Base-by-base conservation (phyloP, 768 basidiomycete species). In the Kwoniella sp. region DNA sequence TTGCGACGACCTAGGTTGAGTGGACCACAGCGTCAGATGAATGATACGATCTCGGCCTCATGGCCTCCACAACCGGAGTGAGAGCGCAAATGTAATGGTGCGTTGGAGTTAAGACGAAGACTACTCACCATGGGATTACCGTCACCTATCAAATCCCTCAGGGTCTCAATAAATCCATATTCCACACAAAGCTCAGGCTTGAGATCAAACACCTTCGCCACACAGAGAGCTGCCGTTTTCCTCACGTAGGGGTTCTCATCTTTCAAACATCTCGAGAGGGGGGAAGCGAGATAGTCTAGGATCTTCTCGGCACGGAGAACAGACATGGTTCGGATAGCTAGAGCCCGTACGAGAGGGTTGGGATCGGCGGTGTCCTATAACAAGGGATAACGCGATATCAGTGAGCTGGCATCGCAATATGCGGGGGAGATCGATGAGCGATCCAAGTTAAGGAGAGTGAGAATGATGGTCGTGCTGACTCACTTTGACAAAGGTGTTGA, bases 211-310 rank as follows among this genome's bases (percentile, higher is more conserved):
- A 97, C 83, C 79, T 99, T 99, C 62, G 94, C 94, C 22, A 99
- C 95, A 63, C 95, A 96, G 9, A 99, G 82, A 9, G 93, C 94
- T 1, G 94, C 96, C 6, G 95, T 98, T 84, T 98, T 99, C 71
- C 95, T 88, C 29, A 98, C 96, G 79, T 99, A 99, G 0, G 96
- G 95, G 72, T 96, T 96, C 71, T 97, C 94, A 81, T 98, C 96
- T 47, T 87, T 86, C 26, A 98, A 83, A 71, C 90, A 91, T 73
- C 92, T 91, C 70, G 92, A 90, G 2, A 99, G 83, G 0, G 96
- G 95, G 78, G 93, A 90, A 72, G 89, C 92, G n/a, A 99, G 86
- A 81, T 98, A 99, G 82, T 97, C 94, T 80, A 97, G 91, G 79
- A 97, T 98, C 86, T 97, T 98, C 80, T 98, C 96, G 9, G 95